These are phyloP conservation scores for Dictyostelium intermedium DNA, from an alignment of 78 protist species.

Conservation along the genomic window DNA sequence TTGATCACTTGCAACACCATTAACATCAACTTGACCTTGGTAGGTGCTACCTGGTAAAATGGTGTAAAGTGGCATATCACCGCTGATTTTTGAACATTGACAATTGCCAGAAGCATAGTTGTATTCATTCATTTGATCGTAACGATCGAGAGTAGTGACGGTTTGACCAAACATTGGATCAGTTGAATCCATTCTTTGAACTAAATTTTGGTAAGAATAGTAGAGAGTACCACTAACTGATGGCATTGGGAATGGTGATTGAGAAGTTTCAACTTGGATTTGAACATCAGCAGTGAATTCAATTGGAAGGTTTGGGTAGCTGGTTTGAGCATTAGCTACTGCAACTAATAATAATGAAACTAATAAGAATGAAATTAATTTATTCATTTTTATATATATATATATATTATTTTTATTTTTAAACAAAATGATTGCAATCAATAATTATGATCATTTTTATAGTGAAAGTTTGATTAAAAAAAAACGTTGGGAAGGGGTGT, in stretches of 20 bases:
- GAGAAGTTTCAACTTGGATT: not conserved
- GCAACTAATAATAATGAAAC: constrained; percentile 2
- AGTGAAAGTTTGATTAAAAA: too few species aligned
- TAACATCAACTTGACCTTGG: not conserved
- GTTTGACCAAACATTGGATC: constrained; percentile 9
- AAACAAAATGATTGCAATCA: not conserved
- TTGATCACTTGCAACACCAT: constrained; percentile 4
- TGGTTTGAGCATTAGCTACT: not conserved
- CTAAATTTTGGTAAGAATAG: not conserved
- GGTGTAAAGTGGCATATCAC: not conserved
- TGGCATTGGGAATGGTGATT: constrained; percentile 7
- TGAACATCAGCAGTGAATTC: constrained; percentile 2
- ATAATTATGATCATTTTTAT: not conserved
- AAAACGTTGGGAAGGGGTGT: too few species aligned
- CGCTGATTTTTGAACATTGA: constrained; percentile 1
- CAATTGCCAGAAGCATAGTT: not conserved
- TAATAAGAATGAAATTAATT: not conserved
- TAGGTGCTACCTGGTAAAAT: constrained; percentile 32
- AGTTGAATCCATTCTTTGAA: constrained; percentile 8
- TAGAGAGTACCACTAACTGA: not conserved
- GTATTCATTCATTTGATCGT: not conserved
- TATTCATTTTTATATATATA: not conserved
- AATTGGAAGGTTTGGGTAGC: constrained; percentile 35
- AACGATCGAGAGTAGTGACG: constrained; percentile 5
- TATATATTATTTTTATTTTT: not conserved